Conservation (phyloP, 2,329 filamentous ascomycete species). For the Stachybotrys chlorohalonatus region DNA sequence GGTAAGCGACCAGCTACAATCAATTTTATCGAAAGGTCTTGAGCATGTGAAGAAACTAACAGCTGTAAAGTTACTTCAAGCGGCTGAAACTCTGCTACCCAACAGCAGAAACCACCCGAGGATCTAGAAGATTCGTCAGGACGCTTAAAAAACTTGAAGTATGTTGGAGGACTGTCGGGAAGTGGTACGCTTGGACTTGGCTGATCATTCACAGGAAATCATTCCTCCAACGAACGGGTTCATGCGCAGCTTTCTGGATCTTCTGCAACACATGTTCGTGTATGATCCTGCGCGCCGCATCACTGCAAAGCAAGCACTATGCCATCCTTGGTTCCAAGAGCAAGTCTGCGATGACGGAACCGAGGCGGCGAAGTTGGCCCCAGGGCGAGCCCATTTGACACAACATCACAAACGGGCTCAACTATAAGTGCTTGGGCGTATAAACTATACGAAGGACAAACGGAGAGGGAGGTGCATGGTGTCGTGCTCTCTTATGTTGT, state of each 20-base stretch:
- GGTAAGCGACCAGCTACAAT: conserved; percentile 29
- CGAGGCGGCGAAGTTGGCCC: conserved; percentile 51
- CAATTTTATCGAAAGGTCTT: too few species aligned
- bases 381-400: neutral
- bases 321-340: conserved; percentile 62
- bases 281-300: conserved; percentile 58
- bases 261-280: conserved; percentile 57
- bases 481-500: neutral
- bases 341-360: conserved; percentile 56
- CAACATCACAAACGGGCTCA: neutral
- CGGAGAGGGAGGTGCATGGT: neutral
- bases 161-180: conserved; percentile 16
- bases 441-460: neutral
- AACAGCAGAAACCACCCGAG: conserved; percentile 51
- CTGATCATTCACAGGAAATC: conserved; percentile 42
- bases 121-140: conserved; percentile 58
- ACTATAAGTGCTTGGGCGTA: neutral
- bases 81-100: conserved; percentile 57
- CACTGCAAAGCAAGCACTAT: conserved; percentile 55
- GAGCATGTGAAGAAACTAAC: conserved; percentile 13
- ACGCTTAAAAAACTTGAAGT: conserved; percentile 61
- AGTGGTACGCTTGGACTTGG: neutral
- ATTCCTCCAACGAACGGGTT: conserved; percentile 52
- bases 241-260: conserved; percentile 52
- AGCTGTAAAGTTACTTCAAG: conserved; percentile 52